These are phyloP conservation scores for Limnanthes douglasii DNA, from an alignment of 345 rosid species.

Conservation along the genomic window DNA sequence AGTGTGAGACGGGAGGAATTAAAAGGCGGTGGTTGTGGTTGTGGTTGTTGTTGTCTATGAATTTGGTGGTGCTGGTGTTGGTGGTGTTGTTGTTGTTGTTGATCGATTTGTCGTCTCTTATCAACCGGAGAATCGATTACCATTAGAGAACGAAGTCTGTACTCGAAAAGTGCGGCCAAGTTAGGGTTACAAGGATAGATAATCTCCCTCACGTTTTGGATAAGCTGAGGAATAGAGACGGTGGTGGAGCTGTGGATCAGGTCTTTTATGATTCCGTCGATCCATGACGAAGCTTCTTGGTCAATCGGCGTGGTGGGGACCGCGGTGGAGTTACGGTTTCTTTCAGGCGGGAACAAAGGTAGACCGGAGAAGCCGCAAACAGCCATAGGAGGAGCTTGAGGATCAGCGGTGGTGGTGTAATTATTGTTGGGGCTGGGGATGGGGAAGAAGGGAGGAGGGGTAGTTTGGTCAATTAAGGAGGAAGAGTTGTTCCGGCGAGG, in stretches of 20 bases:
- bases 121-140: conserved; percentile 32
- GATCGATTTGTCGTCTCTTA: conserved; percentile 2
- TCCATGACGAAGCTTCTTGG: conserved; percentile 67
- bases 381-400: conserved; percentile 31
- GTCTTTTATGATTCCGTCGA: conserved; percentile 80
- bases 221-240: conserved; percentile 92
- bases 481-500: conserved; percentile 18
- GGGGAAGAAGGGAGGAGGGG: conserved; percentile 6
- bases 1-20: too few relatives aligned
- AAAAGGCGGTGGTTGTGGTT: conserved; percentile 8
- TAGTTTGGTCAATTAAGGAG: neutral
- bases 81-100: conserved; percentile 5
- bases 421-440: conserved; percentile 22
- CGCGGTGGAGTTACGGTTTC: conserved; percentile 8
- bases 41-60: conserved; percentile 10
- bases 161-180: conserved; percentile 74
- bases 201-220: conserved; percentile 89
- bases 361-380: conserved; percentile 89
- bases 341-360: conserved; percentile 69
- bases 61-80: conserved; percentile 4
- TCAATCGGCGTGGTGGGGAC: conserved; percentile 26
- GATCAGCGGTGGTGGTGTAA: conserved; percentile 6
- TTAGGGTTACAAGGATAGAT: conserved; percentile 90
- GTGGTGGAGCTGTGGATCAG: conserved; percentile 53
- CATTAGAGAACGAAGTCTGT: conserved; percentile 56